These are phyloP conservation scores for Aspergillus baeticus DNA, from an alignment of 495 filamentous ascomycete species.

Conservation along the genomic window DNA sequence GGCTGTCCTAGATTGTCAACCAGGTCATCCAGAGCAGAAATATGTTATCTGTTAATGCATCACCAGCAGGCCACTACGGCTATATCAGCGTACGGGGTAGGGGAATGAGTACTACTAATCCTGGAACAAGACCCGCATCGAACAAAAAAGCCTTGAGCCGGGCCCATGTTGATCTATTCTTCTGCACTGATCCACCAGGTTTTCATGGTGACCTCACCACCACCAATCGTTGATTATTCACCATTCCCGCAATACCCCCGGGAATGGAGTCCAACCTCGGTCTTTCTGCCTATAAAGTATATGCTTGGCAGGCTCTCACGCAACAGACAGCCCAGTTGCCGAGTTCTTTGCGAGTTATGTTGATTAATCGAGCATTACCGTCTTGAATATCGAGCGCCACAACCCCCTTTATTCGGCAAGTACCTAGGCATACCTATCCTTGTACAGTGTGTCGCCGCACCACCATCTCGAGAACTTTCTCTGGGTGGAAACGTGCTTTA, in stretches of 20 bases:
- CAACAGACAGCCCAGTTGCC: neutral
- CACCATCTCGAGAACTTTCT: conserved; percentile 13
- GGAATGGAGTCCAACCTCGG: conserved; percentile 20
- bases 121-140: too few species aligned
- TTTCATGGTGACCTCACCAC: conserved; percentile 8
- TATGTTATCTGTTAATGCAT: too few species aligned
- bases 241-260: conserved; percentile 19
- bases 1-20: too few species aligned
- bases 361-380: neutral
- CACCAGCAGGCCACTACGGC: too few species aligned
- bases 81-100: too few species aligned
- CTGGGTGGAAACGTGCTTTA: conserved; percentile 13
- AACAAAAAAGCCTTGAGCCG: too few species aligned
- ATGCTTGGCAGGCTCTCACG: conserved; percentile 16
- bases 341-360: neutral
- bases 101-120: too few species aligned
- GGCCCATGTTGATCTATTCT: neutral
- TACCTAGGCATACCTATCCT: conserved; percentile 11
- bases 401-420: conserved; percentile 1
- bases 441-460: neutral
- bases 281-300: conserved; percentile 29
- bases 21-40: too few species aligned
- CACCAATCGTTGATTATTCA: neutral
- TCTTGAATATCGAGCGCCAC: conserved; percentile 1
- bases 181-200: neutral